Evolutionary conservation across 306 rosid genomes (phyloP).

Genomic region (Cicer chorassanicum): DNA sequence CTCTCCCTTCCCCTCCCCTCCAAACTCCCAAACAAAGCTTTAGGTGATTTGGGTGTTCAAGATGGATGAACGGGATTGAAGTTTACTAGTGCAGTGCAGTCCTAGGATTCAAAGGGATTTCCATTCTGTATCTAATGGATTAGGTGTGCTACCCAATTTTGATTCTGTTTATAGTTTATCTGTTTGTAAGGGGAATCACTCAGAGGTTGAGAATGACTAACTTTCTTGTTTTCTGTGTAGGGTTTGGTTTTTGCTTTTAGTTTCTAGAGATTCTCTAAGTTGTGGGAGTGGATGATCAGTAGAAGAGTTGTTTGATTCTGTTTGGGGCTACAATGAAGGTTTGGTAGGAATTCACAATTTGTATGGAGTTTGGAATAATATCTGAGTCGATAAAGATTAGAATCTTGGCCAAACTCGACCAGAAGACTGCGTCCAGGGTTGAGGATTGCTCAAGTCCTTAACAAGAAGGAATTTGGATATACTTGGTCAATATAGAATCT

Average conservation of each 20-base stretch:
- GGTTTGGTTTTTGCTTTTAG: neutral
- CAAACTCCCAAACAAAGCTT: too few species aligned
- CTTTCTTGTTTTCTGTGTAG: neutral
- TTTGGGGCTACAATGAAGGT: neutral
- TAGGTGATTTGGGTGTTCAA: slow-evolving; percentile 13
- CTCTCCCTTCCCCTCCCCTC: too few species aligned
- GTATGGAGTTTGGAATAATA: neutral
- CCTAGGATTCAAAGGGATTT: neutral
- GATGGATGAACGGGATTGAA: neutral
- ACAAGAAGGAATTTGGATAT: neutral
- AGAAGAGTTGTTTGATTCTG: neutral
- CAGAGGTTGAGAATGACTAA: neutral
- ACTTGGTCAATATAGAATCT: neutral
- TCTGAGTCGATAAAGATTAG: neutral
- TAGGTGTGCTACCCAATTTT: neutral
- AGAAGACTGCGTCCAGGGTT: neutral
- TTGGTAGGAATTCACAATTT: neutral
- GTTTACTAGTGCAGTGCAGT: neutral
- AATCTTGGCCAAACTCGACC: neutral
- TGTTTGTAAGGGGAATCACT: neutral
- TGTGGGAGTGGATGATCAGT: neutral
- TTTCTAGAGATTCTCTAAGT: neutral
- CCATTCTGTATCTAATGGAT: neutral
- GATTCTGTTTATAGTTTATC: neutral
- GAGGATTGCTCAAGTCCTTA: slow-evolving; percentile 5